Conservation (phyloP, 2,329 filamentous ascomycete species). For the Xylariomycetidae sp. region DNA sequence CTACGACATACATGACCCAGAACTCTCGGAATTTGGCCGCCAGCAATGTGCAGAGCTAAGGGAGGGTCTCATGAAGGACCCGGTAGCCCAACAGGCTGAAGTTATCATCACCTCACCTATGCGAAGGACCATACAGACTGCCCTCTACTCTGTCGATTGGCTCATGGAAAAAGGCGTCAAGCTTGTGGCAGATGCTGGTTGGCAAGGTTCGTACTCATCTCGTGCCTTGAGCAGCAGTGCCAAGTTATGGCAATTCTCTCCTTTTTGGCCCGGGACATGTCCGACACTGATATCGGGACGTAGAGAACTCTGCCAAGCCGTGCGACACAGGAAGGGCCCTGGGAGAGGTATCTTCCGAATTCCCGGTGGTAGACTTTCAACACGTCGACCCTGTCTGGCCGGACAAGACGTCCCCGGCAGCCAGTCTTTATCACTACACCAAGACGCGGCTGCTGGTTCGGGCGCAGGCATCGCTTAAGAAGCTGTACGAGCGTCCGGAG, state of each 20-base stretch:
- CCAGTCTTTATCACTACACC: conserved; percentile 47
- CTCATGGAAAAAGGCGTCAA: conserved; percentile 50
- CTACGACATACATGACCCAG: conserved; percentile 45
- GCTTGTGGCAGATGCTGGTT: conserved; percentile 54
- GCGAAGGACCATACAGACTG: conserved; percentile 61
- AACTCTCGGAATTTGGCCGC: conserved; percentile 43
- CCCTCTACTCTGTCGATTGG: conserved; percentile 53
- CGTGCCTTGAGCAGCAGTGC: no score
- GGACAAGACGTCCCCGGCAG: conserved; percentile 51
- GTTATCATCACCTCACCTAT: conserved; percentile 61
- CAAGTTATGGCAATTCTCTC: no score
- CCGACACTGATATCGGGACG: no score
- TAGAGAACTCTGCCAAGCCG: conserved; percentile 50
- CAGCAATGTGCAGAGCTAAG: conserved; percentile 43
- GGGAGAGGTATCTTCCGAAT: conserved; percentile 38
- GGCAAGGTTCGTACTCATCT: no score
- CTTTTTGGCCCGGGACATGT: no score
- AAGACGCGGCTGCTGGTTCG: conserved; percentile 49
- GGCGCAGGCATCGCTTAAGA: conserved; percentile 44
- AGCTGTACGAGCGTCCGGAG: conserved; percentile 50
- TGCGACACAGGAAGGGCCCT: conserved; percentile 58
- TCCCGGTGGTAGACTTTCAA: conserved; percentile 53
- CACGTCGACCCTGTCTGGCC: conserved; percentile 56
- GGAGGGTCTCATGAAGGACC: conserved; percentile 34
- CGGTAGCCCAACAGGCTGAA: conserved; percentile 39